Conservation (phyloP, 2,329 filamentous ascomycete genomes). For the Metarhizium rileyi region DNA sequence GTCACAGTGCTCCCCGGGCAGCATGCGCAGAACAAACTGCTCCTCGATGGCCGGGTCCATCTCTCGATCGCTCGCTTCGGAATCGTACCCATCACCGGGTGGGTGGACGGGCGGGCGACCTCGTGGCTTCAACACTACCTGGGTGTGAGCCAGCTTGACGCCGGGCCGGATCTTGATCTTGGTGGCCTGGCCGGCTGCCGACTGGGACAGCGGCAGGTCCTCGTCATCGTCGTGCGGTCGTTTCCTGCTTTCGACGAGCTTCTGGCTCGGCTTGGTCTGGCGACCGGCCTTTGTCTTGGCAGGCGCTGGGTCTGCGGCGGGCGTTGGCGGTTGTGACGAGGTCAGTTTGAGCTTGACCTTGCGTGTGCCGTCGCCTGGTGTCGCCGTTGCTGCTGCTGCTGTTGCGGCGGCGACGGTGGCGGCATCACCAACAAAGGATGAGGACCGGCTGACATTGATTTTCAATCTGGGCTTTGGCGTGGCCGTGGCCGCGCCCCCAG, state of each 20-base stretch:
- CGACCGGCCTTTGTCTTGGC: slow-evolving; percentile 50
- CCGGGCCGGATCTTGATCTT: slow-evolving; percentile 44
- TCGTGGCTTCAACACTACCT: slow-evolving; percentile 47
- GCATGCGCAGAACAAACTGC: slow-evolving; percentile 82
- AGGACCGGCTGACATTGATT: slow-evolving; percentile 27
- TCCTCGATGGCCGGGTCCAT: slow-evolving; percentile 80
- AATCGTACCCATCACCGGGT: slow-evolving; percentile 87
- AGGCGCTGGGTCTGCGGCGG: slow-evolving; percentile 14
- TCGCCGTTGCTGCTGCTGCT: slow-evolving; percentile 9
- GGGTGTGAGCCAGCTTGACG: slow-evolving; percentile 25
- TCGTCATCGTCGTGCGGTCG: slow-evolving; percentile 47
- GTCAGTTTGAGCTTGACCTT: slow-evolving; percentile 34
- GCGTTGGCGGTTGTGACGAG: slow-evolving; percentile 28
- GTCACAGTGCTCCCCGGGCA: slow-evolving; percentile 75
- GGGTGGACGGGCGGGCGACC: slow-evolving; percentile 60
- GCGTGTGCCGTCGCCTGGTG: slow-evolving; percentile 23
- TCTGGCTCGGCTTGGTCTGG: slow-evolving; percentile 48
- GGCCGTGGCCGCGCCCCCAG: slow-evolving; percentile 14
- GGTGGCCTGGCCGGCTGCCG: slow-evolving; percentile 22
- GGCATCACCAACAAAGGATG: slow-evolving; percentile 23
- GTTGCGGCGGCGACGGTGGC: slow-evolving; percentile 11
- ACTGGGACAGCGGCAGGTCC: slow-evolving; percentile 26
- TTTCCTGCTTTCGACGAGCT: slow-evolving; percentile 50
- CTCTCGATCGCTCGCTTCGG: slow-evolving; percentile 86
- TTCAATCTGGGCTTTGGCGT: slow-evolving; percentile 29